Conservation (phyloP, 345 rosid genomes). For the Sisymbrium altissimum region DNA sequence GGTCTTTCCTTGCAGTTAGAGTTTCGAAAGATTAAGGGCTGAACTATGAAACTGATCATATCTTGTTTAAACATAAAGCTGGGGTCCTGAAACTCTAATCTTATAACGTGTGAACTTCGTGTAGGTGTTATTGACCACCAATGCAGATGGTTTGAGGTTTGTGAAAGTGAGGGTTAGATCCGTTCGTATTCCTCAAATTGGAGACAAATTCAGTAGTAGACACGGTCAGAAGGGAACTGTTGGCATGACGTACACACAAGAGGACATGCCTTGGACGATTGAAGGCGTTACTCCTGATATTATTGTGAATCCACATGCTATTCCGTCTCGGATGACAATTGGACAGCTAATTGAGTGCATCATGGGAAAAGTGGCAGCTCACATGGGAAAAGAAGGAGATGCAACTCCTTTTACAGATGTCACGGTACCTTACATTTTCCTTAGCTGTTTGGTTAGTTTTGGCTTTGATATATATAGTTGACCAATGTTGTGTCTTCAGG, state of each 20-base stretch:
- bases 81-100: not conserved
- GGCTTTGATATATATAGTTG: not conserved
- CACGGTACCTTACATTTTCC: constrained; percentile 54
- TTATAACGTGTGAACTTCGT: constrained; percentile 8
- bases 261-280: constrained; percentile 98
- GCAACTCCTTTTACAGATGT: constrained; percentile 99
- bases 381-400: constrained; percentile 99
- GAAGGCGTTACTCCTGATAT: constrained; percentile 97
- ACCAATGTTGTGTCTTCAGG: constrained; percentile 40
- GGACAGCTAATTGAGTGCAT: constrained; percentile 99
- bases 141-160: constrained; percentile 97
- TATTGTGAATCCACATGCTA: constrained; percentile 96
- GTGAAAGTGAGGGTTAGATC: constrained; percentile 98
- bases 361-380: constrained; percentile 99
- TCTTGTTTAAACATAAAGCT: not conserved
- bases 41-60: not conserved
- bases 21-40: not conserved
- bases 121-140: constrained; percentile 92
- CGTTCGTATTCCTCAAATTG: constrained; percentile 93
- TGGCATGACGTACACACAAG: constrained; percentile 98
- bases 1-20: not conserved
- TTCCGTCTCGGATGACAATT: constrained; percentile 98
- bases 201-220: constrained; percentile 97
- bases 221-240: constrained; percentile 99
- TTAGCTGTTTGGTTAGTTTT: not conserved